Conservation (phyloP, 1,284 basidiomycete genomes). For the Porodaedalea pini region DNA sequence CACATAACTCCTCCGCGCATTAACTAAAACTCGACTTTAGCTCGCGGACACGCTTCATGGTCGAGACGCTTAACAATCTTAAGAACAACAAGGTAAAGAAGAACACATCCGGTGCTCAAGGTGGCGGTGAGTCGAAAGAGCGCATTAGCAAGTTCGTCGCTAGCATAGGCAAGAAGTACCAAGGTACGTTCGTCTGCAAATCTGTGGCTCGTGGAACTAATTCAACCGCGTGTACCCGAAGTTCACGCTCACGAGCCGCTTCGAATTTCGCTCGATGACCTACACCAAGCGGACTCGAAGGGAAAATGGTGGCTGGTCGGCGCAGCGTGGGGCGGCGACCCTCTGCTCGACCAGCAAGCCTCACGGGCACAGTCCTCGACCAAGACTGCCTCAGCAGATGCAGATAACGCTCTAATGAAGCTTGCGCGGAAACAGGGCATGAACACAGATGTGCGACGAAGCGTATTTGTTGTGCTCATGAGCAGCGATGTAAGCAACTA, state of each 20-base stretch:
- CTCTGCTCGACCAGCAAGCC: constrained; percentile 66
- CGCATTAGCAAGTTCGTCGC: constrained; percentile 83
- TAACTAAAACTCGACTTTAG: constrained; percentile 35
- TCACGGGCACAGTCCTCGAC: constrained; percentile 30
- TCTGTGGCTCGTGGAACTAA: background rate
- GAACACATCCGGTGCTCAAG: constrained; percentile 53
- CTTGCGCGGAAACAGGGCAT: constrained; percentile 93
- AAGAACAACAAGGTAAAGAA: constrained; percentile 88
- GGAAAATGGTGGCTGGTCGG: constrained; percentile 99
- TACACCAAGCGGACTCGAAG: constrained; percentile 78
- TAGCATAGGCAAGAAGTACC: constrained; percentile 70
- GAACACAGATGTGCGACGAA: constrained; percentile 94
- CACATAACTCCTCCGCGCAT: background rate
- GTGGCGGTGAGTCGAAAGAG: constrained; percentile 67
- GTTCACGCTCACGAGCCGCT: constrained; percentile 82
- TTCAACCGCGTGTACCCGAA: constrained; percentile 29
- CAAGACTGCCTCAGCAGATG: constrained; percentile 22
- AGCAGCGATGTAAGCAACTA: constrained; percentile 82
- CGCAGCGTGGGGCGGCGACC: constrained; percentile 93
- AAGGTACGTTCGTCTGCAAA: constrained; percentile 45
- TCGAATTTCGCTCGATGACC: constrained; percentile 80
- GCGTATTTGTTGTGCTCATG: constrained; percentile 92
- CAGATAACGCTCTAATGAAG: constrained; percentile 60
- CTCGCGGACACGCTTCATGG: constrained; percentile 87
- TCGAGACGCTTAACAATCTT: constrained; percentile 85